These are phyloP conservation scores for Globisporangium nunn DNA, from an alignment of 352 stramenopile species.

Conservation along the genomic window DNA sequence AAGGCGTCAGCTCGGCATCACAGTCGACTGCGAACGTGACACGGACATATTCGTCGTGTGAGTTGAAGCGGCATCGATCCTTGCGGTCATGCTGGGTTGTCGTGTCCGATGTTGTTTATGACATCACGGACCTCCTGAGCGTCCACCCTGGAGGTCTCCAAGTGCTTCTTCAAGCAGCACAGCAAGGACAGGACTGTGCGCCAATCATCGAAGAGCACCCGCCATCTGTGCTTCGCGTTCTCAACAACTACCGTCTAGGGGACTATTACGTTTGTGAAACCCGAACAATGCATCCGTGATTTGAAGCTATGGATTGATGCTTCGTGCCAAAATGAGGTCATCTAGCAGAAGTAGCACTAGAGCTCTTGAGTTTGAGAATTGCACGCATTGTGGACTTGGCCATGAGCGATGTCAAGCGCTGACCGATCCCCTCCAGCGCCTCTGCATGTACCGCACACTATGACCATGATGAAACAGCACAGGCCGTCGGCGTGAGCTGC, in stretches of 20 bases:
- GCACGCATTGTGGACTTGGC: conserved; percentile 56
- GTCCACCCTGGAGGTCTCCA: conserved; percentile 84
- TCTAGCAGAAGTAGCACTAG: not conserved
- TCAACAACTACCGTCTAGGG: conserved; percentile 54
- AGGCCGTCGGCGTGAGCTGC: not conserved
- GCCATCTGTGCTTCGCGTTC: conserved; percentile 27
- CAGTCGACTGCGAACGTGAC: not conserved
- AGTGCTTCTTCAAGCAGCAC: conserved; percentile 45
- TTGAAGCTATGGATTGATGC: not conserved
- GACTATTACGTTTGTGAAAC: conserved; percentile 60
- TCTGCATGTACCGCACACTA: conserved; percentile 35
- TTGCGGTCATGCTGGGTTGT: conserved; percentile 88
- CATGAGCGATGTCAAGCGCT: conserved; percentile 47
- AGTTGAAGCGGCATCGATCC: conserved; percentile 80
- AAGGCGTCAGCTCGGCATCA: not conserved
- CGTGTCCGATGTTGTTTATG: conserved; percentile 82
- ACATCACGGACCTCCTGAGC: conserved; percentile 86
- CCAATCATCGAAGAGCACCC: conserved; percentile 50
- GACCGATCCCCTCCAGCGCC: conserved; percentile 34
- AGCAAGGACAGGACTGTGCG: conserved; percentile 43
- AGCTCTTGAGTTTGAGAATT: conserved; percentile 51
- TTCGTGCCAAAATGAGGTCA: not conserved
- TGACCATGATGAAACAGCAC: not conserved
- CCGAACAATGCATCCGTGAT: conserved; percentile 18
- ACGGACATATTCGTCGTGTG: conserved; percentile 81